Percentiles rank a stretch among this genome's conserved stretches.
Conservation (phyloP, 225 moss, liverwort and hornwort species). For the Pseudisothecium myosuroides region DNA sequence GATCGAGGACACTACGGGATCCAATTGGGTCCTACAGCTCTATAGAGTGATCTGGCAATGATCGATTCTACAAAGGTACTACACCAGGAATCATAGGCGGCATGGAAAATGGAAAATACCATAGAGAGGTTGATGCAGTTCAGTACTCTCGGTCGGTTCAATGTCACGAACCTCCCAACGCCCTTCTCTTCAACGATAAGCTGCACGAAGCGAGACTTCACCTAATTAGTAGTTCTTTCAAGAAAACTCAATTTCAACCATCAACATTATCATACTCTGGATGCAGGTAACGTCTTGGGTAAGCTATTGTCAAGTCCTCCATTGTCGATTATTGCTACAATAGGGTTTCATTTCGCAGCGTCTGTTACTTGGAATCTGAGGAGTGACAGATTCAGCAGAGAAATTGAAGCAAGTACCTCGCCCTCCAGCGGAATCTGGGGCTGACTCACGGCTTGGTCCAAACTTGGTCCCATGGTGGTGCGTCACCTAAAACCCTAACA, state of each 20-base stretch:
- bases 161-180: slow-evolving; percentile 39
- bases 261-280: neutral
- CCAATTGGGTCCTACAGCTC: neutral
- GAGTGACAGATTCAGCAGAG: neutral
- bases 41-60: neutral
- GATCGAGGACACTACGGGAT: neutral
- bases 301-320: neutral
- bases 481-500: neutral
- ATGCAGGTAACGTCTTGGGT: neutral
- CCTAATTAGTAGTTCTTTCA: neutral
- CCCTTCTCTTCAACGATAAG: slow-evolving; percentile 52
- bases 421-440: slow-evolving; percentile 13
- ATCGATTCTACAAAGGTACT: no score
- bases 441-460: slow-evolving; percentile 23
- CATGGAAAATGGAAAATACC: slow-evolving; percentile 19
- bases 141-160: slow-evolving; percentile 76
- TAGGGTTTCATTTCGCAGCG: neutral
- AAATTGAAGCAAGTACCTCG: slow-evolving; percentile 9
- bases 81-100: neutral
- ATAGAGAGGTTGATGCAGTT: slow-evolving; percentile 70
- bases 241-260: neutral
- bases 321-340: neutral
- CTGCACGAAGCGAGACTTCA: neutral
- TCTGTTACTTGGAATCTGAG: neutral
- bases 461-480: slow-evolving; percentile 19